Evolutionary conservation across 208 protist species (phyloP), one percentile per base, ranked within the genome.

Genomic region (Leishmania aethiopica): DNA sequence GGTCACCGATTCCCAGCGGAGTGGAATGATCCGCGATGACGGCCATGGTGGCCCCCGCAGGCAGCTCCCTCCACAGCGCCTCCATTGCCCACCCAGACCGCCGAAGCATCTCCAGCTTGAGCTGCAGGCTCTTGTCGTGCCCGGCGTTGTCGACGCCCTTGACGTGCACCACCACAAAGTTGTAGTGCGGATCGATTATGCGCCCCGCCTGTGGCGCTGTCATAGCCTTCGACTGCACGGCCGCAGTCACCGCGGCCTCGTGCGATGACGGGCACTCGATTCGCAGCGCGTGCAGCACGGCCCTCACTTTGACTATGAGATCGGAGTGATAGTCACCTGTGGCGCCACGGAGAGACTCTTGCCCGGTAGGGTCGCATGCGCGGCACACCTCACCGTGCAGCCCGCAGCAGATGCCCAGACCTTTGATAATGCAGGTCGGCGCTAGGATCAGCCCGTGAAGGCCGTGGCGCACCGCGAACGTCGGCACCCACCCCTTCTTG

Each of bases 131-230:
- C 51, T 76, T 81, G 76, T 93, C 92, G 79, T 95, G 92, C 22
- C 92, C 90, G 1, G 92, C 85, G 73, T 95, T 88, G 75, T 95
- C 92, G 47, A 93, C 90, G 71, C 90, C 92, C 79, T 95, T 95
- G n/a, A 95, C 89, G 75, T 95, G 91, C 66, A 95, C 72, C n/a
- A 93, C 88, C 53, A 87, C 88, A 77, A 95, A 92, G 79, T 88
- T 89, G 78, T 79, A 88, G 37, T 82, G 75, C 74, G 60, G 70
- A 64, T 81, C 77, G 42, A 74, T 75, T 10, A 59, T 47, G 62
- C 71, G 70, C 42, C 75, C 71, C 32, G 51, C 78, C 13, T 78
- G 64, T 19, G 74, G 69, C 45, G 70, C 8, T 47, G 70, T 74
- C 53, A 7, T 64, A 2, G 57, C 11, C 28, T 74, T n/a, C 51